Evolutionary conservation across 78 protist genomes (phyloP), one percentile per base, ranked within the genome.

Genomic region (Creolimax fragrantissima): DNA sequence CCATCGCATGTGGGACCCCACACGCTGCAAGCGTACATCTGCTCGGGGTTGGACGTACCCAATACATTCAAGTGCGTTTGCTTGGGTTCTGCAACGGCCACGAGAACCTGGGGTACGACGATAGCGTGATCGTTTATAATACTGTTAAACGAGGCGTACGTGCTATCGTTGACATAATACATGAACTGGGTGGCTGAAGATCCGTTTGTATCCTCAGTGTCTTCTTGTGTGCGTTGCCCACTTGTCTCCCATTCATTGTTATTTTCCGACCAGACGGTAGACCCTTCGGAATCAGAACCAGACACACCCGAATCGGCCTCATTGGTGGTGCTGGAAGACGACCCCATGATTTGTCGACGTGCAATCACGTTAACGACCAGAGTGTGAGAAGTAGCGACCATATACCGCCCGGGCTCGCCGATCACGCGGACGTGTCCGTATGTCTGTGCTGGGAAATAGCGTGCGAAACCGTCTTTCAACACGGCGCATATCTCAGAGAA

Each of bases 1-100:
- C 95, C 43, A 95, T 98, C 99, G 93, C 99, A 98, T 32, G 99
- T 98, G 44, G 99, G 99, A 35, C 99, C 99, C 85, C 96, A 98
- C 66, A 98, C 84, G 47, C 95, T 95, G 91, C 96, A 88, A 2
- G 24, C 11, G 58, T 43, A 92, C 35, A 4, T 5, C 17, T 35
- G 36, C 81, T 45, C 45, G 3, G 58, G 67, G 11, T 24, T 2
- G 2, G 41, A 24, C 11, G 42, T 11, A 11, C 67, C 83, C 32
- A 42, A 11, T 24, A 39, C 83, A 7, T n/a, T 35, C 41, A n/a
- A 11, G 45, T 24, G 91, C 47, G 7, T 43, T 39, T 42, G 11
- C 32, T 66, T 35, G 44, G 67, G 85, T 43, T 43, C 42, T 6
- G 3, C 42, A 37, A 45, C 81, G 42, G 3, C 32, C 37, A 3